These are phyloP conservation scores for Ophiostoma piceae DNA, from an alignment of 2,329 filamentous ascomycete species.

Conservation along the genomic window DNA sequence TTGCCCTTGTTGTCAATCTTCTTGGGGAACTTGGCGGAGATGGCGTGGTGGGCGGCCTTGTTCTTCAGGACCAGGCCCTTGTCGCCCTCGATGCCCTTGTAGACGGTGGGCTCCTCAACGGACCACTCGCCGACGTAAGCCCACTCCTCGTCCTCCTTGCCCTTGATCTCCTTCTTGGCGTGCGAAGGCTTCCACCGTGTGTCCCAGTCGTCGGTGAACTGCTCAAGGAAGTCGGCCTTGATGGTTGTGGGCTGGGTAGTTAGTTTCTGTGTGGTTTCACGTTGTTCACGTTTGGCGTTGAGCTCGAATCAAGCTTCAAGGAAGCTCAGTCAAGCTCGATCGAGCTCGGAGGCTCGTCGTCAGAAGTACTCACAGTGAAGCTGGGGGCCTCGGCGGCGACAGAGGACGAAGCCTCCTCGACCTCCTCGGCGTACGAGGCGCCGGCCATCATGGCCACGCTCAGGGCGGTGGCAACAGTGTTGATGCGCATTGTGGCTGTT, in stretches of 20 bases:
- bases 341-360: too few species aligned
- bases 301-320: not conserved
- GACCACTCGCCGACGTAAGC: constrained; percentile 95
- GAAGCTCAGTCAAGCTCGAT: not conserved
- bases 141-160: constrained; percentile 78
- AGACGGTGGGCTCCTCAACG: constrained; percentile 86
- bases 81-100: constrained; percentile 90
- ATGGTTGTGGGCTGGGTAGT: constrained; percentile 67
- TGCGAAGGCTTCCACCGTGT: constrained; percentile 88
- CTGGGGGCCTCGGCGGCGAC: constrained; percentile 64
- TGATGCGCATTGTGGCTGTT: constrained; percentile 67
- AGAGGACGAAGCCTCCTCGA: constrained; percentile 45
- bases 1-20: constrained; percentile 96
- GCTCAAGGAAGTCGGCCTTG: constrained; percentile 94
- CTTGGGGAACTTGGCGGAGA: constrained; percentile 97
- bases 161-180: constrained; percentile 83
- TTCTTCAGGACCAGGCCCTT: constrained; percentile 98
- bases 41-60: constrained; percentile 94
- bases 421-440: constrained; percentile 63
- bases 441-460: constrained; percentile 69
- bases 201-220: constrained; percentile 97
- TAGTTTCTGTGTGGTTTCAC: constrained; percentile 14
- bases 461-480: constrained; percentile 68
- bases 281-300: too few species aligned
- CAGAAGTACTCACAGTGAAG: constrained; percentile 68